phyloP scores from a whole-genome alignment of 2,329 filamentous ascomycete species.

The Ceratocystis ficicola region DNA sequence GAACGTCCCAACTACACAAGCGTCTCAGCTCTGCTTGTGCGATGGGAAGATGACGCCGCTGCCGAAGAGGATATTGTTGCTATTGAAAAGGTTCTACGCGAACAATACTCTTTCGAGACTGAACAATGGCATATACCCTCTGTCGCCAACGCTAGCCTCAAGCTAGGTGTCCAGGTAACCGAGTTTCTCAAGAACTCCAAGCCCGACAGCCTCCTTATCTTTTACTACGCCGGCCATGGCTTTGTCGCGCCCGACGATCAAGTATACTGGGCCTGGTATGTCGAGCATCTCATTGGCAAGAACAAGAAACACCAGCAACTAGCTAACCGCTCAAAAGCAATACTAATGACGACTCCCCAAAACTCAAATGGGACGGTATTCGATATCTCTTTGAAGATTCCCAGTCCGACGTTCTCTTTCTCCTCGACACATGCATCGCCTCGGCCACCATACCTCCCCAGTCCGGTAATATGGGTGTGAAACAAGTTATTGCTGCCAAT shows the following conservation, averaged over 20 bases:
- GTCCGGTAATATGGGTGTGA: slow-evolving; percentile 41
- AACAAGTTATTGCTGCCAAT: slow-evolving; percentile 52
- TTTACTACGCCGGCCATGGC: slow-evolving; percentile 53
- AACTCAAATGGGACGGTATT: slow-evolving; percentile 52
- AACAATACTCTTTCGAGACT: slow-evolving; percentile 49
- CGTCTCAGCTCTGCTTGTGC: slow-evolving; percentile 48
- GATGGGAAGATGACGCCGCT: slow-evolving; percentile 49
- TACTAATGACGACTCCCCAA: slow-evolving; percentile 44
- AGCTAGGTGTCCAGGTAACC: slow-evolving; percentile 48
- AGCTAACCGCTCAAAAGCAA: slow-evolving; percentile 35
- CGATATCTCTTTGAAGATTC: slow-evolving; percentile 51
- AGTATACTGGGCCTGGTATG: slow-evolving; percentile 56
- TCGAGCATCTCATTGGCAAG: not conserved
- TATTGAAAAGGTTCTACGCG: slow-evolving; percentile 46
- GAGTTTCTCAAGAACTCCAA: slow-evolving; percentile 47
- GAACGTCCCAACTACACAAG: slow-evolving; percentile 45
- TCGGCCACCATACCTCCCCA: slow-evolving; percentile 34
- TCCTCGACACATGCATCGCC: slow-evolving; percentile 50
- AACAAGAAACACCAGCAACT: slow-evolving; percentile 29
- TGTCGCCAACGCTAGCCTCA: slow-evolving; percentile 46
- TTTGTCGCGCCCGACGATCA: slow-evolving; percentile 48
- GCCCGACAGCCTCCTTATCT: slow-evolving; percentile 48
- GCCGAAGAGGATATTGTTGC: slow-evolving; percentile 42
- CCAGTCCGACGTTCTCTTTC: slow-evolving; percentile 49
- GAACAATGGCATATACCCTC: slow-evolving; percentile 51